These are phyloP conservation scores for Corymbia calophylla DNA, from an alignment of 441 rosid genomes.

Conservation along the genomic window DNA sequence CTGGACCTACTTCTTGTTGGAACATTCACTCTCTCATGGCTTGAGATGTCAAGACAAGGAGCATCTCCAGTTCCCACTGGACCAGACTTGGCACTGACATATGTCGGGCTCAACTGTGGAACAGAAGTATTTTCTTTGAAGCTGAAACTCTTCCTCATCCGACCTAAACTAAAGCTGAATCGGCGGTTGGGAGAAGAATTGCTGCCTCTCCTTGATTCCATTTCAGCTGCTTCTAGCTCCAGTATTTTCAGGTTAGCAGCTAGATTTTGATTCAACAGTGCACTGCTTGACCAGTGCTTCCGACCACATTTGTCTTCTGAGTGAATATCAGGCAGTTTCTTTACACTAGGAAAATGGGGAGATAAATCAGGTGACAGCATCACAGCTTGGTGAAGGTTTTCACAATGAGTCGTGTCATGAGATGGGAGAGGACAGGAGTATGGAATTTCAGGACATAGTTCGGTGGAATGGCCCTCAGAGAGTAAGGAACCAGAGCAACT, in stretches of 20 bases:
- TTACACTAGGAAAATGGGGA: not conserved
- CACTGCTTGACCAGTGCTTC: not conserved
- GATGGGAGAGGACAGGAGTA: slow-evolving; percentile 40
- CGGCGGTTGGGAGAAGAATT: slow-evolving; percentile 55
- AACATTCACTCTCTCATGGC: slow-evolving; percentile 27
- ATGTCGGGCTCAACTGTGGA: slow-evolving; percentile 33
- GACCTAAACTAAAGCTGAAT: slow-evolving; percentile 75
- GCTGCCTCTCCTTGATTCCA: slow-evolving; percentile 28
- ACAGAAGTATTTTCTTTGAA: slow-evolving; percentile 50
- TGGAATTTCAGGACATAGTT: slow-evolving; percentile 25
- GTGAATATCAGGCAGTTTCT: slow-evolving; percentile 2
- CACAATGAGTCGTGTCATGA: slow-evolving; percentile 16
- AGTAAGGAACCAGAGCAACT: slow-evolving; percentile 18
- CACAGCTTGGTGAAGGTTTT: slow-evolving; percentile 1
- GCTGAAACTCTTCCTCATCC: slow-evolving; percentile 72
- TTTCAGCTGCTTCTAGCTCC: slow-evolving; percentile 28
- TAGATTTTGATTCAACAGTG: slow-evolving; percentile 8
- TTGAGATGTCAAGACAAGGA: slow-evolving; percentile 17
- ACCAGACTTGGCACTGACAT: slow-evolving; percentile 52
- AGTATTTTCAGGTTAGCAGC: slow-evolving; percentile 24
- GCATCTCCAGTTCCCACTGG: slow-evolving; percentile 40
- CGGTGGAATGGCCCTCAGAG: slow-evolving; percentile 12
- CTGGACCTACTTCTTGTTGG: slow-evolving; percentile 55
- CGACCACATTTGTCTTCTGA: slow-evolving; percentile 10
- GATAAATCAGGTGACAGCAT: slow-evolving; percentile 18